Conservation (phyloP, 2,329 filamentous ascomycete species). For the Trichoderma sp. region DNA sequence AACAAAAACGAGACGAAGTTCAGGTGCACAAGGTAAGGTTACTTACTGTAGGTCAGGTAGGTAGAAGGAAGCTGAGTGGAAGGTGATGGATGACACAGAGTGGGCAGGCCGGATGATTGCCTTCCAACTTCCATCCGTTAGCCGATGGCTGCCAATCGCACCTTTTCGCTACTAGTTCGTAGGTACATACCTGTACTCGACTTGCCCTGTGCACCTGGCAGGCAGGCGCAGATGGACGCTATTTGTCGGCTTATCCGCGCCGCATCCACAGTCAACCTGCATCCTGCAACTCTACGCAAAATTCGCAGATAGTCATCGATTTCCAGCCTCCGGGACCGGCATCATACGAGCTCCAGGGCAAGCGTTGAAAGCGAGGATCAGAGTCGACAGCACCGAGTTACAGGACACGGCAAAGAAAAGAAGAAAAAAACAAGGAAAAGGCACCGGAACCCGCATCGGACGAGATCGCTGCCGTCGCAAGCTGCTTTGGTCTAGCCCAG, state of each 20-base stretch:
- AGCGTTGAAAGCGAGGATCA: neutral
- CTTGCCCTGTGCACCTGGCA: neutral
- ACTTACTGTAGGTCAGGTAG: neutral
- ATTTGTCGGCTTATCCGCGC: slow-evolving; percentile 19
- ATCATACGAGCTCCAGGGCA: neutral
- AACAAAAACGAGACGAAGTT: neutral
- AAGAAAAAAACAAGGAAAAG: neutral
- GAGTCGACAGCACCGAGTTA: neutral
- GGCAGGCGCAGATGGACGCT: neutral
- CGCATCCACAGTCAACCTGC: slow-evolving; percentile 19
- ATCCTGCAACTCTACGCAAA: slow-evolving; percentile 20
- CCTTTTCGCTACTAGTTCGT: neutral
- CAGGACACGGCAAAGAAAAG: neutral
- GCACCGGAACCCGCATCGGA: slow-evolving; percentile 1
- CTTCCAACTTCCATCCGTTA: neutral
- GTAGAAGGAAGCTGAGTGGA: neutral
- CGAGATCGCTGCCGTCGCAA: slow-evolving; percentile 15
- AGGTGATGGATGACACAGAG: neutral
- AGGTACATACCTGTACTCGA: no score
- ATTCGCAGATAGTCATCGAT: neutral
- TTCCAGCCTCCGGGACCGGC: slow-evolving; percentile 9
- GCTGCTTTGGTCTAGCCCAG: slow-evolving; percentile 13
- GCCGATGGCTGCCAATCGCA: slow-evolving; percentile 8
- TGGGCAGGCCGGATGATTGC: slow-evolving; percentile 11
- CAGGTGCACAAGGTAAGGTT: neutral